Conservation (phyloP, 2,329 filamentous ascomycete genomes). For the Pseudogymnoascus sp. region DNA sequence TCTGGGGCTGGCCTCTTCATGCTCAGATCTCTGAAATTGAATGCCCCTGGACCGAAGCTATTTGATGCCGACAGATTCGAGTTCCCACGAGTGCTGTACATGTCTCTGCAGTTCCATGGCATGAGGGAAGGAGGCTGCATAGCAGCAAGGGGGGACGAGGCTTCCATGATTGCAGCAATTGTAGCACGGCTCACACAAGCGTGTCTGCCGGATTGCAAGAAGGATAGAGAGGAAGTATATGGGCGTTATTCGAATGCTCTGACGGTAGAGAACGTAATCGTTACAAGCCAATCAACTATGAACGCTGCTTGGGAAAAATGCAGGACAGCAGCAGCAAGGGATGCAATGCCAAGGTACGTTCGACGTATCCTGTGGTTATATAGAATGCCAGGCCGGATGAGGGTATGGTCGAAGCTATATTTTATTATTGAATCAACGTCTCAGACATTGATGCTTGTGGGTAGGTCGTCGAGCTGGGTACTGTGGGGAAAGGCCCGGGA, state of each 20-base stretch:
- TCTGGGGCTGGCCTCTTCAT: slow-evolving; percentile 64
- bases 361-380: slow-evolving; percentile 7
- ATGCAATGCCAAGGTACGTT: slow-evolving; percentile 6
- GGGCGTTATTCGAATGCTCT: background rate
- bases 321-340: slow-evolving; percentile 1
- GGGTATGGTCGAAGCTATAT: slow-evolving; percentile 3
- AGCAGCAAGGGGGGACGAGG: slow-evolving; percentile 86
- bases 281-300: slow-evolving; percentile 5
- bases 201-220: slow-evolving; percentile 1
- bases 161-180: slow-evolving; percentile 58
- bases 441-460: slow-evolving; percentile 6
- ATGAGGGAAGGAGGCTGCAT: slow-evolving; percentile 68
- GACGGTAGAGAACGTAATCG: background rate
- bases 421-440: slow-evolving; percentile 9
- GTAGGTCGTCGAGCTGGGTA: slow-evolving; percentile 3
- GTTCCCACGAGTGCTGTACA: slow-evolving; percentile 44
- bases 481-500: background rate
- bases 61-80: slow-evolving; percentile 42
- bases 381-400: background rate
- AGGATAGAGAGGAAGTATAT: background rate
- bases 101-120: slow-evolving; percentile 50
- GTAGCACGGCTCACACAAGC: background rate
- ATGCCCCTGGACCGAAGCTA: slow-evolving; percentile 52
- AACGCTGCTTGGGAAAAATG: background rate
- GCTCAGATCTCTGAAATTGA: slow-evolving; percentile 69